Percentiles rank a stretch among this genome's conserved stretches.
Conservation (phyloP, 495 filamentous ascomycete genomes). For the Podospora comata region DNA sequence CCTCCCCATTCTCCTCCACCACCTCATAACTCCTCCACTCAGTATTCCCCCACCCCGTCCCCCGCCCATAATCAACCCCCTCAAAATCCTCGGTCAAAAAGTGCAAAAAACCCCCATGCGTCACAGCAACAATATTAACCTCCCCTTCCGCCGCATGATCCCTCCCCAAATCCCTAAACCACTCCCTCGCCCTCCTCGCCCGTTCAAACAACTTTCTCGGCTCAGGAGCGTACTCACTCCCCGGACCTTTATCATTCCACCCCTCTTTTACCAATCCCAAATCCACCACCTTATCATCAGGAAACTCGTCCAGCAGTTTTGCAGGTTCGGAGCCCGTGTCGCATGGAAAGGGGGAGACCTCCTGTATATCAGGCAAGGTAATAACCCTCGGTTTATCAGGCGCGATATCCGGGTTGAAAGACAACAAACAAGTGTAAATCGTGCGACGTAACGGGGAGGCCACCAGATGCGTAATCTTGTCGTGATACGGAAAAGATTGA, state of each 20-base stretch:
- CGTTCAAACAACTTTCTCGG: slow-evolving; percentile 58
- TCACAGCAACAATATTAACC: slow-evolving; percentile 60
- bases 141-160: slow-evolving; percentile 45
- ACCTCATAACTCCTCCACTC: slow-evolving; percentile 71
- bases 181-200: slow-evolving; percentile 63
- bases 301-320: slow-evolving; percentile 58
- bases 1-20: slow-evolving; percentile 56
- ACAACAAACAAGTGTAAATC: slow-evolving; percentile 71
- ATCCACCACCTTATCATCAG: slow-evolving; percentile 57
- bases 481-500: slow-evolving; percentile 60
- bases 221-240: slow-evolving; percentile 55
- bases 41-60: slow-evolving; percentile 82
- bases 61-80: slow-evolving; percentile 54
- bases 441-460: slow-evolving; percentile 84
- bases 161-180: slow-evolving; percentile 54
- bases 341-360: slow-evolving; percentile 71
- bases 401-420: slow-evolving; percentile 52
- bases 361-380: slow-evolving; percentile 77
- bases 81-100: slow-evolving; percentile 85
- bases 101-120: slow-evolving; percentile 50
- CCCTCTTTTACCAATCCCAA: slow-evolving; percentile 55
- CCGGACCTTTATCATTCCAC: slow-evolving; percentile 67
- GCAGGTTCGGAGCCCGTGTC: slow-evolving; percentile 65
- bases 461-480: slow-evolving; percentile 65
- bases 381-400: slow-evolving; percentile 51